A percentile compares a stretch with the other conserved stretches of the same genome.
These are phyloP conservation scores for Gremmenia infestans DNA, from an alignment of 2,329 filamentous ascomycete species.

Conservation along the genomic window DNA sequence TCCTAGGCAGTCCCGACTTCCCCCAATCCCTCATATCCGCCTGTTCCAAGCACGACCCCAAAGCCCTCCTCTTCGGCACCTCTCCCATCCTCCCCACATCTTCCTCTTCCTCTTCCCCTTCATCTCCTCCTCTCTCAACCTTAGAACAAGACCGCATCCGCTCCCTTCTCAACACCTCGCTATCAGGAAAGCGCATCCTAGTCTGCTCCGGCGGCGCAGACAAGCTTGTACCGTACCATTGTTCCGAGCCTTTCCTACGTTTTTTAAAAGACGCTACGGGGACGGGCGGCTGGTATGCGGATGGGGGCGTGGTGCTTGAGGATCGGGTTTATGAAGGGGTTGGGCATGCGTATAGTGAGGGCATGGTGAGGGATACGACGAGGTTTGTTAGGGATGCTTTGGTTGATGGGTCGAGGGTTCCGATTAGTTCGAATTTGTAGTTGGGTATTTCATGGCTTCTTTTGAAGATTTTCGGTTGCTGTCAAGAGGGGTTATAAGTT, in stretches of 20 bases:
- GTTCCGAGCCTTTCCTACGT: conserved; percentile 53
- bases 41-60: conserved; percentile 67
- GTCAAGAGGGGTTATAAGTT: too few relatives aligned
- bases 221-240: conserved; percentile 65
- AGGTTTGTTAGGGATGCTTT: conserved; percentile 50
- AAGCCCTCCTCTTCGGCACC: conserved; percentile 63
- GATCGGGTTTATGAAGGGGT: conserved; percentile 64
- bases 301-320: conserved; percentile 52
- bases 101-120: conserved; percentile 10
- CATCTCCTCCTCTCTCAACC: conserved; percentile 27
- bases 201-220: conserved; percentile 63
- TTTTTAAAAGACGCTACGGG: conserved; percentile 53
- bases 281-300: conserved; percentile 45
- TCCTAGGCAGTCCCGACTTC: conserved; percentile 75
- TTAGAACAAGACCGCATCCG: conserved; percentile 31
- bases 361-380: conserved; percentile 64
- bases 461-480: too few relatives aligned
- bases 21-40: conserved; percentile 61
- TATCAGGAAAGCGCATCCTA: conserved; percentile 60
- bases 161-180: conserved; percentile 40
- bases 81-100: conserved; percentile 28
- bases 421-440: conserved; percentile 19
- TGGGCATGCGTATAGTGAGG: conserved; percentile 63
- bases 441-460: neutral
- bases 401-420: neutral